A percentile compares a stretch with the other conserved stretches of the same genome.
phyloP scores from a whole-genome alignment of 129 eudicot genomes.

The Heracleum sosnowskyi region DNA sequence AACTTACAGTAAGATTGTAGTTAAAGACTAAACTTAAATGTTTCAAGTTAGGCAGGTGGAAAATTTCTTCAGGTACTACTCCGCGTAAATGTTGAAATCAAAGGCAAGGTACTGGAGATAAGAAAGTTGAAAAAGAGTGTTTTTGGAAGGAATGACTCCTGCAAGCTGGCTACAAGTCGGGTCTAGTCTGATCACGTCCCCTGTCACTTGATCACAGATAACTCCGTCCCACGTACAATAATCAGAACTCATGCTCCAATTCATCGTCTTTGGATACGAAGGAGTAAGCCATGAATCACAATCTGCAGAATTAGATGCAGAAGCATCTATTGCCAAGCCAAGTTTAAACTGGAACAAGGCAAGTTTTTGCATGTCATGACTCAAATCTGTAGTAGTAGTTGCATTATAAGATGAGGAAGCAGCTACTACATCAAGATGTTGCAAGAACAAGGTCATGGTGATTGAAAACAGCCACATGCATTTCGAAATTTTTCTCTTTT shows the following conservation, averaged over 20 bases:
- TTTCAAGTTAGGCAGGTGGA: constrained; percentile 22
- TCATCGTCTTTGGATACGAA: background rate
- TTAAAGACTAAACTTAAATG: constrained; percentile 12
- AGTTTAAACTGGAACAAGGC: background rate
- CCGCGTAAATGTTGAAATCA: constrained; percentile 14
- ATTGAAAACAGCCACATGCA: too few species aligned
- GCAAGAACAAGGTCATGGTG: too few species aligned
- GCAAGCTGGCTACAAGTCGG: background rate
- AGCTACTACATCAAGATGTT: background rate
- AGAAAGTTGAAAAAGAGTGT: background rate
- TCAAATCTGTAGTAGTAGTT: too few species aligned
- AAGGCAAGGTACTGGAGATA: background rate
- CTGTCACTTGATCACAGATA: background rate
- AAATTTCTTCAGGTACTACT: constrained; percentile 16
- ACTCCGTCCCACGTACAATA: constrained; percentile 1
- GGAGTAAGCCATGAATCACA: too few species aligned
- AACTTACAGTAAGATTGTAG: constrained; percentile 9
- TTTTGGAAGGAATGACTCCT: background rate
- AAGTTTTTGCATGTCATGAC: background rate
- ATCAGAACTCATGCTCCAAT: constrained; percentile 2
- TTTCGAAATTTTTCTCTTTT: too few species aligned
- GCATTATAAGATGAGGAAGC: background rate
- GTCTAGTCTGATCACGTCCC: background rate
- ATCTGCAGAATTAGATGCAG: background rate
- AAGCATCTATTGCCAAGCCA: background rate